These are phyloP conservation scores for Dillenia suffruticosa DNA, from an alignment of 164 flowering plant genomes.

Conservation along the genomic window DNA sequence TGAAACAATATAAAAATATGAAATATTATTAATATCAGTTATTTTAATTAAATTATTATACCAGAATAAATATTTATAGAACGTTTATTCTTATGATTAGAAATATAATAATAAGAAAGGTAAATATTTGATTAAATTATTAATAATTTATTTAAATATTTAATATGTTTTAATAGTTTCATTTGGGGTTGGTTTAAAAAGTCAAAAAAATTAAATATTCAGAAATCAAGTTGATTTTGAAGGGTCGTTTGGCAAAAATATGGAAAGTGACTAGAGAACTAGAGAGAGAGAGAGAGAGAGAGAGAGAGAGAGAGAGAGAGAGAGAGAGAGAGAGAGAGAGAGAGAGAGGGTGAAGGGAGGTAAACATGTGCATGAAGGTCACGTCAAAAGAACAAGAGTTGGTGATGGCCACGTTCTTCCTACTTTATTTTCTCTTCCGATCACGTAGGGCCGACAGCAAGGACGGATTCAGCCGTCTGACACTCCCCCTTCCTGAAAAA, in stretches of 20 bases:
- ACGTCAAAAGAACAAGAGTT: conserved; percentile 6
- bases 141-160: no score
- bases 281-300: neutral
- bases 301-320: neutral
- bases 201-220: no score
- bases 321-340: neutral
- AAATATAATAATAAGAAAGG: no score
- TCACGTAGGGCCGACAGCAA: conserved; percentile 42
- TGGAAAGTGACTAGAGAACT: neutral
- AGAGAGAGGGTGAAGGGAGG: neutral
- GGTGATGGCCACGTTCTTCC: conserved; percentile 20
- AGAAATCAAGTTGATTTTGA: no score
- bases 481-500: conserved; percentile 34
- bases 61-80: no score
- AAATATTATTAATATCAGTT: no score
- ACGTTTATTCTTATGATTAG: no score
- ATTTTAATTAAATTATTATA: no score
- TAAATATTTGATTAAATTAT: no score
- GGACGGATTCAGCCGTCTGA: conserved; percentile 56
- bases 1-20: no score
- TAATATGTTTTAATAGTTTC: no score
- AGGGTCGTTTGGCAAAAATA: neutral
- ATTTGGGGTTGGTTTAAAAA: no score
- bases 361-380: conserved; percentile 11
- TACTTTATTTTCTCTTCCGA: neutral